phyloP scores from a whole-genome alignment of 2,329 filamentous ascomycete genomes.

The Magnaporthales sp. region DNA sequence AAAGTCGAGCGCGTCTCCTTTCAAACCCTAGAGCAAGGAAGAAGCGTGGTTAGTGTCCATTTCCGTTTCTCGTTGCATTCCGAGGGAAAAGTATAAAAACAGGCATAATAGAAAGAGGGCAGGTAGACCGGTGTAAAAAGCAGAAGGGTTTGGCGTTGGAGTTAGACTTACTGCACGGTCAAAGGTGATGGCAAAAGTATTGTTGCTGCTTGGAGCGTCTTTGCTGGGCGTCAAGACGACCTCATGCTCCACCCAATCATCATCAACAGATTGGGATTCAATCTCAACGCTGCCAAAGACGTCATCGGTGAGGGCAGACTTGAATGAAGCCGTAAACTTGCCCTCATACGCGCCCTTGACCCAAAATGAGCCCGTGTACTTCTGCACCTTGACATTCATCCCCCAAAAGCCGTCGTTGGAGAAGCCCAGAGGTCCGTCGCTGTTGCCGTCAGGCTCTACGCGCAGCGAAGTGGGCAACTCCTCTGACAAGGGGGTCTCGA shows the following conservation, averaged over 20 bases:
- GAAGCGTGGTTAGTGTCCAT: background rate
- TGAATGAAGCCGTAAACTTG: conserved; percentile 36
- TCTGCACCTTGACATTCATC: conserved; percentile 38
- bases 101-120: no score
- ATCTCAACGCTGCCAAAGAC: conserved; percentile 38
- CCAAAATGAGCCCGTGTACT: conserved; percentile 43
- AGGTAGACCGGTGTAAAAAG: no score
- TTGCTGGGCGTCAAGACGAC: conserved; percentile 31
- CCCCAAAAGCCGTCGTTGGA: conserved; percentile 49
- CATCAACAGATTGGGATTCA: conserved; percentile 26
- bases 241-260: conserved; percentile 43
- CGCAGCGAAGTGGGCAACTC: conserved; percentile 43
- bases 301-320: conserved; percentile 33
- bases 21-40: background rate
- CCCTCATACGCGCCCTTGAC: conserved; percentile 40
- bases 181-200: conserved; percentile 46
- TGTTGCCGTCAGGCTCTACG: conserved; percentile 22
- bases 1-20: conserved; percentile 22
- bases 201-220: conserved; percentile 44
- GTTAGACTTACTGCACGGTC: conserved; percentile 25
- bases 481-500: conserved; percentile 37
- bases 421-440: conserved; percentile 26
- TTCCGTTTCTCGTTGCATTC: background rate
- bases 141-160: no score
- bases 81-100: no score